phyloP scores from a whole-genome alignment of 78 protist species.

The Parvularia atlantis region DNA sequence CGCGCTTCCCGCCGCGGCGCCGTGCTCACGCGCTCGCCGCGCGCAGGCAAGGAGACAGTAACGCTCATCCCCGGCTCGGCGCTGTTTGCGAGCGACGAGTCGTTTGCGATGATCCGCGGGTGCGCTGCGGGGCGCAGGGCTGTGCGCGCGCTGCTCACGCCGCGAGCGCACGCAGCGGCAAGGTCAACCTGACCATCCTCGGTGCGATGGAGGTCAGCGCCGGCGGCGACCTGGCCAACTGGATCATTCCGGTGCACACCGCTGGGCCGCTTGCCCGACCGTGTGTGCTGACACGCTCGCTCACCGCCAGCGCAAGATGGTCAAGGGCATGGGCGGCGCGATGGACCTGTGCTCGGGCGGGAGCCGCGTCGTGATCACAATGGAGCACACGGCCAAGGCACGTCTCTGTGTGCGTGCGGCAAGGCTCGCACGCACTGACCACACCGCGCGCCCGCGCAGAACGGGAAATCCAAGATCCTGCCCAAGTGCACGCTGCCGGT shows the following conservation, averaged over 20 bases:
- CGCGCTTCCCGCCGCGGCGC: not conserved
- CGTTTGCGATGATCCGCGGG: constrained; percentile 95
- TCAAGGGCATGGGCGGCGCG: constrained; percentile 97
- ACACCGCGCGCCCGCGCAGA: too few relatives aligned
- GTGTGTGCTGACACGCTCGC: not conserved
- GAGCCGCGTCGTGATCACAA: constrained; percentile 80
- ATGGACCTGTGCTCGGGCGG: constrained; percentile 80
- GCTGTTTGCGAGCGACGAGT: constrained; percentile 65
- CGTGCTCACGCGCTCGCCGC: not conserved
- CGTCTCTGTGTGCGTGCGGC: not conserved
- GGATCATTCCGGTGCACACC: constrained; percentile 75
- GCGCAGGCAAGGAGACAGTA: constrained; percentile 85
- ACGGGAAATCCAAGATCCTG: constrained; percentile 77
- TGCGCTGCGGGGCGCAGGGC: too few relatives aligned
- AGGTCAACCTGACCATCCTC: constrained; percentile 35
- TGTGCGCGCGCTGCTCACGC: too few relatives aligned
- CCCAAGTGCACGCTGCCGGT: constrained; percentile 75
- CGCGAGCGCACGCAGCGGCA: too few relatives aligned
- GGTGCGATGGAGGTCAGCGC: constrained; percentile 89
- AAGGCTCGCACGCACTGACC: too few relatives aligned
- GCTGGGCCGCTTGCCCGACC: not conserved
- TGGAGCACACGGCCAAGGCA: constrained; percentile 87
- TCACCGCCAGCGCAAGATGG: constrained; percentile 66
- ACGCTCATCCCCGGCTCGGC: constrained; percentile 77
- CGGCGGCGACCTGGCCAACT: constrained; percentile 92